phyloP scores from a whole-genome alignment of 164 flowering plant species.

The Litsea cubeba region DNA sequence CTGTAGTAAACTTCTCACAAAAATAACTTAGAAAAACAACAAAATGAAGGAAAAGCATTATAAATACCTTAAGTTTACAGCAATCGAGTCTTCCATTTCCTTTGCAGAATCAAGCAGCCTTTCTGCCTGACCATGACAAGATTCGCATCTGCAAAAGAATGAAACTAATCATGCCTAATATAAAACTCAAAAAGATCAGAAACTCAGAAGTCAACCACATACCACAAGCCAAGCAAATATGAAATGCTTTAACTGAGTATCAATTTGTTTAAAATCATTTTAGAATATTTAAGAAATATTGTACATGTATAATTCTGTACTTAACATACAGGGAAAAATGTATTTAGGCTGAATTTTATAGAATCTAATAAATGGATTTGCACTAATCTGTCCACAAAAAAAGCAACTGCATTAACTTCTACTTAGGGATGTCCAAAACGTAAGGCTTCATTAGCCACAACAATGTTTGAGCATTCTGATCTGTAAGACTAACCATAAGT shows the following conservation, averaged over 20 bases:
- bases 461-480: background rate
- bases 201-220: background rate
- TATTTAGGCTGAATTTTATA: too few species aligned
- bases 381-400: too few species aligned
- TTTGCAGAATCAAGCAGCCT: constrained; percentile 95
- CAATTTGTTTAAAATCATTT: background rate
- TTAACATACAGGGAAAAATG: background rate
- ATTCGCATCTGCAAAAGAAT: constrained; percentile 73
- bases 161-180: background rate
- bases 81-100: constrained; percentile 99
- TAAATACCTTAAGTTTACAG: constrained; percentile 75
- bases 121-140: constrained; percentile 98
- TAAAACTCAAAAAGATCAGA: background rate
- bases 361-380: too few species aligned
- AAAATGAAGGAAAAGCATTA: background rate
- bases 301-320: background rate
- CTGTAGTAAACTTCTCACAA: too few species aligned
- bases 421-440: too few species aligned
- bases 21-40: too few species aligned
- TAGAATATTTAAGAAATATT: too few species aligned
- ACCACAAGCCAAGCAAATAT: background rate
- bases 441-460: too few species aligned
- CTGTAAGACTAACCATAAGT: background rate
- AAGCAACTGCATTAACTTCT: too few species aligned
- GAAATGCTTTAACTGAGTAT: background rate